Conservation (phyloP, 768 basidiomycete genomes). For the Lactifluus volemus region DNA sequence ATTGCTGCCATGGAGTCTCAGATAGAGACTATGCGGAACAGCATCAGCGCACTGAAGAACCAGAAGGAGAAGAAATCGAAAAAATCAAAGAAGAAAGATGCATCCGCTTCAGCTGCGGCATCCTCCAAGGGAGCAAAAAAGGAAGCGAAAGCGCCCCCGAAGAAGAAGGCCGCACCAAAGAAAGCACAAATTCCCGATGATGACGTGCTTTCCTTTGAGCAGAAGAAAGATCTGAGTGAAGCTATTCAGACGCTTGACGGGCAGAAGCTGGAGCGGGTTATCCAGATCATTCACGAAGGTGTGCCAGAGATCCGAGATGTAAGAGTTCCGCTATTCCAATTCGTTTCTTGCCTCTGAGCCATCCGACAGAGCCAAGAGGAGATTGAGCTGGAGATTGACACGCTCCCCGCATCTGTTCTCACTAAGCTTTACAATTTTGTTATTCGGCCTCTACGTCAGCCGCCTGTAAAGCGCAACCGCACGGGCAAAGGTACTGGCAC, state of each 20-base stretch:
- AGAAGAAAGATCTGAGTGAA: conserved; percentile 98
- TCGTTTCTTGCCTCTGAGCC: conserved; percentile 15
- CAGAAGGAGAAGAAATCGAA: conserved; percentile 50
- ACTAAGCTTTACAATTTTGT: conserved; percentile 96
- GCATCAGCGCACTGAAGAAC: conserved; percentile 52
- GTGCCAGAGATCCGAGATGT: conserved; percentile 92
- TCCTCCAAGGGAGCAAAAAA: conserved; percentile 51
- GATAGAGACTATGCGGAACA: conserved; percentile 68
- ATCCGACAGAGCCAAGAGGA: conserved; percentile 82
- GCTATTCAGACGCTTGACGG: conserved; percentile 85
- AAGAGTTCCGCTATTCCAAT: conserved; percentile 30
- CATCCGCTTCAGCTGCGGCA: conserved; percentile 39
- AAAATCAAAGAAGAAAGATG: conserved; percentile 60
- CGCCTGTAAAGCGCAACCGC: conserved; percentile 48
- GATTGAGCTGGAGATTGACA: conserved; percentile 97
- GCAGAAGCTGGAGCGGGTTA: conserved; percentile 76
- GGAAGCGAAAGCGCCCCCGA: conserved; percentile 36
- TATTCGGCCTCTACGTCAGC: conserved; percentile 62
- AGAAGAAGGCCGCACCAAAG: conserved; percentile 53
- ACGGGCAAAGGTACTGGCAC: conserved; percentile 77
- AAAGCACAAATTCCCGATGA: conserved; percentile 58
- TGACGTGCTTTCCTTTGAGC: conserved; percentile 84
- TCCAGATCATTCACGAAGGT: conserved; percentile 90
- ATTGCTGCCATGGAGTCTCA: conserved; percentile 75
- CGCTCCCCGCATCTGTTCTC: conserved; percentile 76